Evolutionary conservation across 805 yeast species (phyloP).

Genomic region (Spathaspora arborariae): DNA sequence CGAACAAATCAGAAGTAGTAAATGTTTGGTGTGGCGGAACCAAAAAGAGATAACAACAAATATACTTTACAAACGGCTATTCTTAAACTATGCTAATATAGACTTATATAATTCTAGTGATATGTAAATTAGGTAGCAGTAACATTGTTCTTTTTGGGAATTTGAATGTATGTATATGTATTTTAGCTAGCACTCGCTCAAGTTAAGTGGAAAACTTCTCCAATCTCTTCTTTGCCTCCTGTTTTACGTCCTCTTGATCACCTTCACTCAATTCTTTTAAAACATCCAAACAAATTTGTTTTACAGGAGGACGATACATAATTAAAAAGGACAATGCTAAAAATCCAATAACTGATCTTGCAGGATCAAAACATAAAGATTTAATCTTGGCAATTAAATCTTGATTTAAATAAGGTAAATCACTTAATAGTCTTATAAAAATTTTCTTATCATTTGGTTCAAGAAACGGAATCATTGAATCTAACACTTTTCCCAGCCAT

Average conservation of each 20-base stretch:
- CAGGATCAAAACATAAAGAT: slow-evolving; percentile 82
- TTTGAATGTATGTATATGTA: no score
- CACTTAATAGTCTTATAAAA: slow-evolving; percentile 80
- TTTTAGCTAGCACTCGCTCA: no score
- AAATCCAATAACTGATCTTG: slow-evolving; percentile 73
- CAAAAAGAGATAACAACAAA: no score
- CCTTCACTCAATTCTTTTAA: slow-evolving; percentile 42
- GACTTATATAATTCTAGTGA: no score
- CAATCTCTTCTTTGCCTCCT: slow-evolving; percentile 43
- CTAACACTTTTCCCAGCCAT: slow-evolving; percentile 72
- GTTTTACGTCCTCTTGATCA: slow-evolving; percentile 48
- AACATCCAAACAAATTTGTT: slow-evolving; percentile 47
- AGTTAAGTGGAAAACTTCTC: no score
- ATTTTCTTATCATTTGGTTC: slow-evolving; percentile 78
- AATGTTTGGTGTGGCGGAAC: no score
- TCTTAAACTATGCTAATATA: no score
- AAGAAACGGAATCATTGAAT: slow-evolving; percentile 76
- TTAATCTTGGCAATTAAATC: slow-evolving; percentile 61
- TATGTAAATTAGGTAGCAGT: no score
- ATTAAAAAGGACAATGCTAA: slow-evolving; percentile 77
- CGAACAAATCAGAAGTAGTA: no score
- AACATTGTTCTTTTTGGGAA: no score
- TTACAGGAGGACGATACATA: slow-evolving; percentile 88
- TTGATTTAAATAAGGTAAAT: slow-evolving; percentile 71
- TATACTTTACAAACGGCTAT: no score